Conservation (phyloP, 768 basidiomycete species). For the Gyrodon lividus region DNA sequence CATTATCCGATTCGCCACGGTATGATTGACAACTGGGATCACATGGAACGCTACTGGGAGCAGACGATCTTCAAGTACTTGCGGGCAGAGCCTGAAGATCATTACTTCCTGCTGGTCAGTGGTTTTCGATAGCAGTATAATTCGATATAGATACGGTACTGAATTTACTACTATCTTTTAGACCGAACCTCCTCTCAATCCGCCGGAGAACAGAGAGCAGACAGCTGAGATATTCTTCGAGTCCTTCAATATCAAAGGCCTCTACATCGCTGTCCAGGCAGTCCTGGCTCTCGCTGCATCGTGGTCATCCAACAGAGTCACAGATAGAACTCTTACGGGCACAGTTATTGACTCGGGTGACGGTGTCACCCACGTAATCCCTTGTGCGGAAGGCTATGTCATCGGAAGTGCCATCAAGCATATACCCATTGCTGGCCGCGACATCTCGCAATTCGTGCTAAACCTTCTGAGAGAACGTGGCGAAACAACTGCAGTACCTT, state of each 20-base stretch:
- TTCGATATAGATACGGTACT: neutral
- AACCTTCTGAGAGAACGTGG: constrained; percentile 95
- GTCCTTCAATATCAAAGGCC: constrained; percentile 97
- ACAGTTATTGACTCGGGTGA: constrained; percentile 99
- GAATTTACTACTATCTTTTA: constrained; percentile 29
- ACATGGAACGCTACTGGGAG: constrained; percentile 99
- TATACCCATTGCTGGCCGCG: constrained; percentile 97
- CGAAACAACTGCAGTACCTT: constrained; percentile 85
- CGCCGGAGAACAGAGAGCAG: constrained; percentile 98
- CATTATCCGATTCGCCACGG: constrained; percentile 98
- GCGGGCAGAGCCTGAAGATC: constrained; percentile 97
- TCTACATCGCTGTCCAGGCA: constrained; percentile 98
- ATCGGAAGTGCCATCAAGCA: constrained; percentile 99
- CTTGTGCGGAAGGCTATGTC: constrained; percentile 95
- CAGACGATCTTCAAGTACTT: constrained; percentile 99
- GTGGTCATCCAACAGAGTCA: constrained; percentile 89
- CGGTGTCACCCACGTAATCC: constrained; percentile 98
- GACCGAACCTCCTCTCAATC: constrained; percentile 99
- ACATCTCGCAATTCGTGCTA: constrained; percentile 95
- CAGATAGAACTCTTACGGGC: constrained; percentile 90
- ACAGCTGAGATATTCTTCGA: constrained; percentile 99
- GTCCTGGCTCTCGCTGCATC: constrained; percentile 97
- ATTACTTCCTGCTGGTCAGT: constrained; percentile 94
- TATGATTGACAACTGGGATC: constrained; percentile 97
- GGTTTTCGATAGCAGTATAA: neutral